phyloP scores from a whole-genome alignment of 768 basidiomycete genomes.

The Pisolithus tinctorius region DNA sequence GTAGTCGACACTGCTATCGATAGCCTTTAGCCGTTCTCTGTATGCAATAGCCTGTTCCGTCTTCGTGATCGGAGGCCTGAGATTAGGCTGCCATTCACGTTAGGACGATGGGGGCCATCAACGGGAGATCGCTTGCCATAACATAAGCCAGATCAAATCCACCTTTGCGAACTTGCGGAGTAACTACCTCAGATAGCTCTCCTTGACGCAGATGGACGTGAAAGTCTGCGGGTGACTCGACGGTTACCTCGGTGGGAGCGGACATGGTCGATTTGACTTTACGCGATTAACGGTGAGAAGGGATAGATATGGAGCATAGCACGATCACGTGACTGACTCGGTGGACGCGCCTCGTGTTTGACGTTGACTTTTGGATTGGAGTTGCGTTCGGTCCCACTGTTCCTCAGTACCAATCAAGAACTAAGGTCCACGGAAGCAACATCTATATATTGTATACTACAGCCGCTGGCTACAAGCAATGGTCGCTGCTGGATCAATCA shows the following conservation, averaged over 20 bases:
- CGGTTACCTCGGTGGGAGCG: slow-evolving; percentile 3
- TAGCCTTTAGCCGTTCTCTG: slow-evolving; percentile 60
- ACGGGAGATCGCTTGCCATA: slow-evolving; percentile 56
- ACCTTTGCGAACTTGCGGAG: slow-evolving; percentile 83
- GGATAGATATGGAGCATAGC: slow-evolving; percentile 3
- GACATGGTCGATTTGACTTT: slow-evolving; percentile 16
- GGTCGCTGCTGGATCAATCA: slow-evolving; percentile 84
- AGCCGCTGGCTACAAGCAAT: slow-evolving; percentile 30
- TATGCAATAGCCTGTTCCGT: slow-evolving; percentile 79
- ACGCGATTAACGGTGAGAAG: no score
- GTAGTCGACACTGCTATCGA: slow-evolving; percentile 77
- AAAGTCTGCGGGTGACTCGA: slow-evolving; percentile 74
- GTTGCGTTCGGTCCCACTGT: not conserved
- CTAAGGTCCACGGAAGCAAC: not conserved
- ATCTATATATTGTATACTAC: not conserved
- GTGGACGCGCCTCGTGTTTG: slow-evolving; percentile 20
- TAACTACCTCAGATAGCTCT: slow-evolving; percentile 71
- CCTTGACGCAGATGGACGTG: slow-evolving; percentile 97
- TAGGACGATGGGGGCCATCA: slow-evolving; percentile 5
- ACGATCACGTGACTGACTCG: slow-evolving; percentile 23
- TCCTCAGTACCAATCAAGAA: not conserved
- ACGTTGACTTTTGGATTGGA: slow-evolving; percentile 23
- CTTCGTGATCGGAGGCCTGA: slow-evolving; percentile 80
- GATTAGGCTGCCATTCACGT: slow-evolving; percentile 65
- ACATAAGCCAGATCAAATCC: slow-evolving; percentile 93